These are phyloP conservation scores for Pseudogymnoascus sp. DNA, from an alignment of 2,329 filamentous ascomycete genomes.

Conservation along the genomic window DNA sequence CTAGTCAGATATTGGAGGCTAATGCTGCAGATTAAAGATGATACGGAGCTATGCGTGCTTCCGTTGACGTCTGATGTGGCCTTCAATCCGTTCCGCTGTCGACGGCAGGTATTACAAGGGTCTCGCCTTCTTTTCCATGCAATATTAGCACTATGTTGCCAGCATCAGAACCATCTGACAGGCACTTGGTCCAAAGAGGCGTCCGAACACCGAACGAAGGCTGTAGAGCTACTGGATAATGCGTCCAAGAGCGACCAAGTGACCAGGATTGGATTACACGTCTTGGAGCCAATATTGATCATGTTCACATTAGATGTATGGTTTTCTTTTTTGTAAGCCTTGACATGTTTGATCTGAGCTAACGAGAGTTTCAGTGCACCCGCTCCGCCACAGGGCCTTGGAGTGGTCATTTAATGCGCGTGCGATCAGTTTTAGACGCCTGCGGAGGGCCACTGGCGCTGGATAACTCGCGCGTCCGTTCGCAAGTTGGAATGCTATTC, in stretches of 20 bases:
- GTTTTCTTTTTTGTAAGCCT: background rate
- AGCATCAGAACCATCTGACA: constrained; percentile 25
- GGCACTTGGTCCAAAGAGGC: constrained; percentile 20
- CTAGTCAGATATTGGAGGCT: background rate
- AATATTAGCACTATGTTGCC: constrained; percentile 26
- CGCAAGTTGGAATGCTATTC: constrained; percentile 27
- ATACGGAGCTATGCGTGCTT: constrained; percentile 29
- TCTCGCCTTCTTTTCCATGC: constrained; percentile 27
- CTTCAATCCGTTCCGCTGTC: constrained; percentile 28
- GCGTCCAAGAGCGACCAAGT: constrained; percentile 11
- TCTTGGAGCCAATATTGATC: constrained; percentile 26
- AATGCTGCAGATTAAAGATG: constrained; percentile 21
- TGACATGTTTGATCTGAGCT: background rate
- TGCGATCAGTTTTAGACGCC: constrained; percentile 18
- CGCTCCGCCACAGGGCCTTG: constrained; percentile 29
- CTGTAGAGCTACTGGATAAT: constrained; percentile 21
- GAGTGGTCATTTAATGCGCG: constrained; percentile 24
- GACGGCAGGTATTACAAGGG: constrained; percentile 17
- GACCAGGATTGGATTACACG: background rate
- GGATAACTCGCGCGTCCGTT: constrained; percentile 20
- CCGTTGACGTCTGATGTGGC: constrained; percentile 28
- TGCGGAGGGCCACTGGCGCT: constrained; percentile 15
- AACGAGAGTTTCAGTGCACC: constrained; percentile 21
- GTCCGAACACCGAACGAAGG: constrained; percentile 18
- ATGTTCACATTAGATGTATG: constrained; percentile 29